phyloP scores from a whole-genome alignment of 116 monocot genomes.

The Dioscorea cayenensis region DNA sequence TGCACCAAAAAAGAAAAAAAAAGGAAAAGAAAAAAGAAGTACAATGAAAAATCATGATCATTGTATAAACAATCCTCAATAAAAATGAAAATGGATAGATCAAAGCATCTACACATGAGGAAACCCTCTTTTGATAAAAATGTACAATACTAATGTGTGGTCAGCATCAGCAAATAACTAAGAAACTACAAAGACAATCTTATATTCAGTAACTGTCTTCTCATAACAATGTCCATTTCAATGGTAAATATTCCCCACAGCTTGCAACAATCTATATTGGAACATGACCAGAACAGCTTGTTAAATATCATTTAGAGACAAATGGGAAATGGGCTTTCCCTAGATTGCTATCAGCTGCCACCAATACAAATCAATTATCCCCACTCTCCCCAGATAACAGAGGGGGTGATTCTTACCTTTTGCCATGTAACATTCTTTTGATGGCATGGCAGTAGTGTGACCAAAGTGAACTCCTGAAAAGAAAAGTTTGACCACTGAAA shows the following conservation, averaged over 20 bases:
- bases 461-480: constrained; percentile 69
- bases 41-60: background rate
- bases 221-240: background rate
- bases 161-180: background rate
- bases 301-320: background rate
- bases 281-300: background rate
- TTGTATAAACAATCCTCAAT: background rate
- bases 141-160: background rate
- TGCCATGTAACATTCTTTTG: constrained; percentile 43
- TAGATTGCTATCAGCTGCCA: background rate
- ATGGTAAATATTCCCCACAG: background rate
- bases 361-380: background rate
- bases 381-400: background rate
- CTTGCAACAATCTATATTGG: background rate
- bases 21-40: too few relatives aligned
- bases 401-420: constrained; percentile 47
- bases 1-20: background rate
- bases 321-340: background rate
- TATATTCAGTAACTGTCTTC: background rate
- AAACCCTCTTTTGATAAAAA: background rate
- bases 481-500: constrained; percentile 40
- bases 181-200: background rate
- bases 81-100: background rate
- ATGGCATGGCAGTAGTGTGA: constrained; percentile 37
- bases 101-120: background rate